Evolutionary conservation across 169 alveolate species (phyloP).

Genomic region (Plasmodium billcollinsi): DNA sequence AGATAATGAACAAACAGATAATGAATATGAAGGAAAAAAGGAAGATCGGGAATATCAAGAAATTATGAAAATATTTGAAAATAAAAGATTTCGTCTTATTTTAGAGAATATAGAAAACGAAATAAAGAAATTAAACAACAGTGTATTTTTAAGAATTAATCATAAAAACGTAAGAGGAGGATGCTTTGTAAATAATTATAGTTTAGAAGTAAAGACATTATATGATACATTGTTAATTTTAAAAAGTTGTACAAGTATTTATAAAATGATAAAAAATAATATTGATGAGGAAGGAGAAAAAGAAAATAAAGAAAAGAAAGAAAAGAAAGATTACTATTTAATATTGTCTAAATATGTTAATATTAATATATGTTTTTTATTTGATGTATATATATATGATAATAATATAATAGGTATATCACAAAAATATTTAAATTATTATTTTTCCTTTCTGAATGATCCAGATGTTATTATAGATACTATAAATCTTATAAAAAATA

Average conservation of each 20-base stretch:
- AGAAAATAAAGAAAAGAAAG: neutral
- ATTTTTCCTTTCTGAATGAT: slow-evolving; percentile 22
- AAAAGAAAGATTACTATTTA: slow-evolving; percentile 19
- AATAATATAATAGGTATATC: slow-evolving; percentile 35
- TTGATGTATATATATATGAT: slow-evolving; percentile 52
- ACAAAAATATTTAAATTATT: slow-evolving; percentile 57
- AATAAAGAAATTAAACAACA: slow-evolving; percentile 31
- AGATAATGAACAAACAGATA: neutral
- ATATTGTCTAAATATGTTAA: slow-evolving; percentile 49
- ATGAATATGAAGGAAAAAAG: neutral
- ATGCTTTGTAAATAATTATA: slow-evolving; percentile 30
- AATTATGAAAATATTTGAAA: slow-evolving; percentile 5
- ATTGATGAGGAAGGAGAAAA: neutral
- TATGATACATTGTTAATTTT: slow-evolving; percentile 53
- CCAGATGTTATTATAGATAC: slow-evolving; percentile 23
- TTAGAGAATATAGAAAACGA: slow-evolving; percentile 29
- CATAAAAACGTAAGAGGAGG: slow-evolving; percentile 38
- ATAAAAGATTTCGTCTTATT: slow-evolving; percentile 19
- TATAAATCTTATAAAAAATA: slow-evolving; percentile 12
- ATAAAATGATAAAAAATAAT: slow-evolving; percentile 29
- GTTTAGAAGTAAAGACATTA: slow-evolving; percentile 49
- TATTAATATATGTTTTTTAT: slow-evolving; percentile 54
- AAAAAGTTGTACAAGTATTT: slow-evolving; percentile 56
- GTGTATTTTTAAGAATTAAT: slow-evolving; percentile 56
- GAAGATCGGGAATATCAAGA: neutral